These are phyloP conservation scores for Thelonectria blattea DNA, from an alignment of 2,329 filamentous ascomycete species.

Conservation along the genomic window DNA sequence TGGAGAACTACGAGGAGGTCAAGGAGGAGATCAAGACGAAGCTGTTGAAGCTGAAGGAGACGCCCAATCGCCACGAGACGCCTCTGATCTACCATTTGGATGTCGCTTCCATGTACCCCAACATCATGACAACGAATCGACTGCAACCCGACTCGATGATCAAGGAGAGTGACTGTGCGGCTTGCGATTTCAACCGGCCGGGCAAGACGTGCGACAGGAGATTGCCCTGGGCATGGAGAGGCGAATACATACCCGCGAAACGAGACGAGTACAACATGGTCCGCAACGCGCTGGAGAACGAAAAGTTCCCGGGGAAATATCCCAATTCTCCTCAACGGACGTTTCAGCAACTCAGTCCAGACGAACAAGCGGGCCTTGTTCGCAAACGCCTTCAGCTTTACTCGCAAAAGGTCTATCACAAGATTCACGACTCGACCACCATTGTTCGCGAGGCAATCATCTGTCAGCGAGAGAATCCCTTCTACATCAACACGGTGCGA, in stretches of 20 bases:
- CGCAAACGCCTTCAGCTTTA: constrained; percentile 91
- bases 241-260: constrained; percentile 94
- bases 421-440: constrained; percentile 93
- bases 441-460: constrained; percentile 96
- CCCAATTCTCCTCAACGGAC: constrained; percentile 72
- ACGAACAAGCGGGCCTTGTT: constrained; percentile 81
- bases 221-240: constrained; percentile 97
- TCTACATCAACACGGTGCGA: constrained; percentile 95
- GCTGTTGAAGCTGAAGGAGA: constrained; percentile 75
- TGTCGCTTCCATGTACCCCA: constrained; percentile 99
- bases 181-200: constrained; percentile 96
- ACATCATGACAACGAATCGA: constrained; percentile 99
- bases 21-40: constrained; percentile 79
- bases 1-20: constrained; percentile 83
- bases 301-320: constrained; percentile 83
- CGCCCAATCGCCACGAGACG: constrained; percentile 81
- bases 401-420: constrained; percentile 99
- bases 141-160: constrained; percentile 99
- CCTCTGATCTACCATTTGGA: constrained; percentile 98
- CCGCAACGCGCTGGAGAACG: constrained; percentile 85
- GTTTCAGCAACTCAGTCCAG: constrained; percentile 80
- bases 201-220: constrained; percentile 96
- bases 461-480: constrained; percentile 96
- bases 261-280: constrained; percentile 99
- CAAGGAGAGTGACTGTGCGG: constrained; percentile 91